These are phyloP conservation scores for Begonia fuchsioides DNA, from an alignment of 306 rosid genomes.

Conservation along the genomic window DNA sequence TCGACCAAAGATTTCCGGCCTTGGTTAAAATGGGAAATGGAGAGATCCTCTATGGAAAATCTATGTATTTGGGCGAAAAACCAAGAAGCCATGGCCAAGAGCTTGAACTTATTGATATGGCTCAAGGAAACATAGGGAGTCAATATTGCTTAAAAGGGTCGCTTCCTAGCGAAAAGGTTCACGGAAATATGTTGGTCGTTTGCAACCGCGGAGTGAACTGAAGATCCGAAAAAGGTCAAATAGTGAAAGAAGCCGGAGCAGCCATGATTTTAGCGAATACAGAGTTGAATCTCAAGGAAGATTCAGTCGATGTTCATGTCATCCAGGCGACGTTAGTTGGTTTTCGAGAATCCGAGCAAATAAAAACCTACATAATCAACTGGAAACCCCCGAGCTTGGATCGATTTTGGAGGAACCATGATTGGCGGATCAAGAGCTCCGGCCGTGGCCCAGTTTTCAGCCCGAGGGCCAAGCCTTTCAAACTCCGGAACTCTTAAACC, in stretches of 20 bases:
- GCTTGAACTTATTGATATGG: constrained; percentile 46
- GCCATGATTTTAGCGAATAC: constrained; percentile 82
- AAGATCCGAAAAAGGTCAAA: constrained; percentile 82
- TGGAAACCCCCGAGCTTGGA: constrained; percentile 36
- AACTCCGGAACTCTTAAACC: constrained; percentile 93
- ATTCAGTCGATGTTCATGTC: constrained; percentile 88
- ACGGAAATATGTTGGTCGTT: constrained; percentile 72
- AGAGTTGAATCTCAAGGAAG: constrained; percentile 67
- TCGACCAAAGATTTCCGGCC: constrained; percentile 69
- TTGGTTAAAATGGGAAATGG: constrained; percentile 54
- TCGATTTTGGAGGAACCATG: constrained; percentile 68
- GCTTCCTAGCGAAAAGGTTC: constrained; percentile 57
- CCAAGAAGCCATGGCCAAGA: constrained; percentile 17
- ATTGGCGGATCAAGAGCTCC: constrained; percentile 63
- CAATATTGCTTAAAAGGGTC: constrained; percentile 66
- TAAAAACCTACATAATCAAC: constrained; percentile 64
- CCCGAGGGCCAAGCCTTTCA: constrained; percentile 69
- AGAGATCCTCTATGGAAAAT: constrained; percentile 51
- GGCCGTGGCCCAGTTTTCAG: constrained; percentile 70
- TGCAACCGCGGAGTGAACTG: constrained; percentile 84
- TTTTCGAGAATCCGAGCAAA: constrained; percentile 47
- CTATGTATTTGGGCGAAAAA: constrained; percentile 45
- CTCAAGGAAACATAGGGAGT: constrained; percentile 29
- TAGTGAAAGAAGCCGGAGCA: constrained; percentile 73
- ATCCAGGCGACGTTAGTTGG: constrained; percentile 83